Evolutionary conservation across 148 eudicot species (phyloP), one percentile per base, ranked within the genome.

Genomic region (Tetragonia tetragonoides): DNA sequence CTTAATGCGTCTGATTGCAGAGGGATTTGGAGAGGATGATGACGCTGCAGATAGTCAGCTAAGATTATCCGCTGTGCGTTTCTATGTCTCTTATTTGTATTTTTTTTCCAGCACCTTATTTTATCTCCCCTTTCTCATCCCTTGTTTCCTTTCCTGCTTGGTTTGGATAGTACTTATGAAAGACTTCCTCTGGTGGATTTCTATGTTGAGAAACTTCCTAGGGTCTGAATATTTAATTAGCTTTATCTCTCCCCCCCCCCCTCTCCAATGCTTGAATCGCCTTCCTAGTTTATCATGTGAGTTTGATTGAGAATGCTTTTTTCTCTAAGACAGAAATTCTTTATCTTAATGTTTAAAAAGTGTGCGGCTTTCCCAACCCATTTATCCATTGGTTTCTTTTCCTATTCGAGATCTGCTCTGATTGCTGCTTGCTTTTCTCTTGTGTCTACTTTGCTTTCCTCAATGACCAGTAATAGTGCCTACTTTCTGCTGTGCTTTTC

Each of bases 21-120:
- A 95, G 79, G 99, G 99, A 76, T 95, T 93, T 87, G 97, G 97
- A 47, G 95, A 93, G 85, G 97, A 95, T 69, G 99, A 91, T 82
- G 93, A 89, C 81, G 82, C 83, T 80, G 93, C 92, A 68, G 98
- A 93, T 85, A 90, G 93, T 78, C 95, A 91, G 85, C 85, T 95
- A 77, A 90, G 97, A 86, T 89, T 94, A 77, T 93, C 92, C 68
- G 99, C 99, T 84, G 99, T 95, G 87, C 81, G 97, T 89, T 66
- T 74, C 78, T 77, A 11, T 61, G 28, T 34, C 59, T 77, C 14
- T 37, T 28, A 28, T 28, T 60, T 59, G 21, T 77, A 62, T 44
- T 10, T 28, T 5, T 34, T 1, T 37, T 56, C 38, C 53, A 38
- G 66, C 2, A 0, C 38, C 20, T 41, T 63, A 17, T 61, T 39